These are phyloP conservation scores for Adansonia madagascariensis DNA, from an alignment of 441 rosid species.

Conservation along the genomic window DNA sequence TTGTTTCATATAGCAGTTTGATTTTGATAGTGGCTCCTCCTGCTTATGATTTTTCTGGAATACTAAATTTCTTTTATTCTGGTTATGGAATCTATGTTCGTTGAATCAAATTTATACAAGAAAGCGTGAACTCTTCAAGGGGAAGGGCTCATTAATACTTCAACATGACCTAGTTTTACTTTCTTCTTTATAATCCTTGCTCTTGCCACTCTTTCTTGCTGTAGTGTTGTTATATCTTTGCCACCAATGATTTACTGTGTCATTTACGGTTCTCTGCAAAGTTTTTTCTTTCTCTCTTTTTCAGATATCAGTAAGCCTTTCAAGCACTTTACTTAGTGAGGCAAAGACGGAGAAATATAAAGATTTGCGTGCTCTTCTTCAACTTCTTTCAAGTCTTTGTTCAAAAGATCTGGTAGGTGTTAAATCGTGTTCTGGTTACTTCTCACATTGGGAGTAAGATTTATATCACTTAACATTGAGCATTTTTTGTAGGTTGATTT, in stretches of 20 bases:
- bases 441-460: neutral
- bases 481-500: constrained; percentile 75
- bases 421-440: neutral
- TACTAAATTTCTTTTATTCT: neutral
- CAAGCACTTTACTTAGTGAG: constrained; percentile 82
- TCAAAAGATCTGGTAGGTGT: constrained; percentile 86
- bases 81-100: constrained; percentile 12
- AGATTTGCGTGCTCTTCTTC: constrained; percentile 95
- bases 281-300: constrained; percentile 23
- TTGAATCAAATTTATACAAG: neutral
- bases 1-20: neutral
- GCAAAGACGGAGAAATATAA: constrained; percentile 83
- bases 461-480: constrained; percentile 6
- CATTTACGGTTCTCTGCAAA: neutral
- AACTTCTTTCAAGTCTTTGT: constrained; percentile 90
- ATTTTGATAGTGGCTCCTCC: neutral
- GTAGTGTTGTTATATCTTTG: constrained; percentile 5
- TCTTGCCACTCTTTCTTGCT: neutral
- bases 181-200: neutral
- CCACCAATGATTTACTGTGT: constrained; percentile 19
- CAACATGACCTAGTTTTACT: neutral
- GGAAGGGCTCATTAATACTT: neutral
- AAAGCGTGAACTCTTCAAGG: constrained; percentile 1
- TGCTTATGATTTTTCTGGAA: neutral
- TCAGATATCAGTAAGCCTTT: constrained; percentile 77